Evolutionary conservation across 2,329 filamentous ascomycete genomes (phyloP).

Genomic region (Sarocladium strictum): DNA sequence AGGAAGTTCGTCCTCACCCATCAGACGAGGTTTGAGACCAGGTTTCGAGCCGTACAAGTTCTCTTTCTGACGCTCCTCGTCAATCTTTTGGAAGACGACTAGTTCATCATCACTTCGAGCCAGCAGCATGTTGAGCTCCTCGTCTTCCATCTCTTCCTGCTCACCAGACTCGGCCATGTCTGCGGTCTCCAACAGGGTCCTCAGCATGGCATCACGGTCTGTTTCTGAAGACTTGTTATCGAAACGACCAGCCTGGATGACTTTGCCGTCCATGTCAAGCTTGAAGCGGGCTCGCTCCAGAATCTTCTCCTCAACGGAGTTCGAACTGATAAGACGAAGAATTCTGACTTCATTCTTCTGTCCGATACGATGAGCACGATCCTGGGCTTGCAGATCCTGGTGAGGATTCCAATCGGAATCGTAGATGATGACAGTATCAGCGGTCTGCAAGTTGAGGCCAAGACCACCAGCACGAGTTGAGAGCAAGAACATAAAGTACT

Average conservation of each 20-base stretch:
- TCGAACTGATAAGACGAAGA: conserved; percentile 88
- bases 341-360: conserved; percentile 99
- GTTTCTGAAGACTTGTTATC: conserved; percentile 99
- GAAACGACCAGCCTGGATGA: conserved; percentile 98
- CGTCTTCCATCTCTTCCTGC: conserved; percentile 97
- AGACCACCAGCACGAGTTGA: conserved; percentile 97
- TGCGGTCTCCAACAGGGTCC: conserved; percentile 83
- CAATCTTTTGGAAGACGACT: conserved; percentile 71
- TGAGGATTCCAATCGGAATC: conserved; percentile 99
- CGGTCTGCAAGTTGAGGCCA: conserved; percentile 93
- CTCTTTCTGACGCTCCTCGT: conserved; percentile 63
- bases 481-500: conserved; percentile 97
- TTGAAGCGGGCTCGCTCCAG: conserved; percentile 95
- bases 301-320: conserved; percentile 98
- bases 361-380: conserved; percentile 99
- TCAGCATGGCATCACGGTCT: conserved; percentile 92
- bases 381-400: conserved; percentile 97
- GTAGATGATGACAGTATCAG: conserved; percentile 98
- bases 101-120: conserved; percentile 83
- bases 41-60: conserved; percentile 64
- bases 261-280: conserved; percentile 98
- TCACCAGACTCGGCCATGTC: conserved; percentile 64
- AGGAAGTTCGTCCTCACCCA: conserved; percentile 81
- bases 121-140: conserved; percentile 92
- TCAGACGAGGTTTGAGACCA: conserved; percentile 66